Base-by-base conservation (phyloP, 1,139 yeast species). In the Hansenula lynferdii region DNA sequence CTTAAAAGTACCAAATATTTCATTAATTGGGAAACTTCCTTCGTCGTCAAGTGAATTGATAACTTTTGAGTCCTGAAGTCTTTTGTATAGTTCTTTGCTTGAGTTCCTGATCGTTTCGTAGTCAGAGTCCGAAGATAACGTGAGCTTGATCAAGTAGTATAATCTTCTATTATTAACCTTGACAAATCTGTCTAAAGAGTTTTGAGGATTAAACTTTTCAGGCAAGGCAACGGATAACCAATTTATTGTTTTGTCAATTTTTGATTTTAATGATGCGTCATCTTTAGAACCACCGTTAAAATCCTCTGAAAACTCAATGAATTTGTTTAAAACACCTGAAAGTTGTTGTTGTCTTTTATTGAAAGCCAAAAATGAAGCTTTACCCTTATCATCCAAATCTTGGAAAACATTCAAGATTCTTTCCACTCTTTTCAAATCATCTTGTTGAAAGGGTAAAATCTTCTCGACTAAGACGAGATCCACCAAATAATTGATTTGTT, bases 141-240 rank as follows among this genome's bases (percentile, higher is more conserved):
- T 75, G 6, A 70, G 60, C 45, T 65, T 72, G n/a, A 84, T 47
- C 42, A 85, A 64, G 50, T 77, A 71, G 43, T 70, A 72, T 31
- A 73, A 65, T 42, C 94, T 65, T 38, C 75, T 67, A 48, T 81
- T 82, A 42, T 78, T 75, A 37, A 79, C 55, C 28, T 66, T 64
- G 37, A 69, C 66, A 42, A 85, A 72, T 29, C 74, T 63, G 31
- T 70, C 71, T 11, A 85, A 53, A 28, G 80, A 71, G 2, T 66
- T 60, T 20, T 62, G 62, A 0, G 81, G 68, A 41, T 72, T 69
- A 35, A 64, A 58, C 1, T 69, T 67, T 11, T 70, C 76, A 1
- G 90, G 84, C 35, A 81, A 70, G 3, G 79, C 65, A 5, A 64
- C 69, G 12, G 78, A 59, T 11, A 87, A 51, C 94, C 95, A 85